Conservation (phyloP, 2,329 filamentous ascomycete genomes). For the Grosmannia serpens region DNA sequence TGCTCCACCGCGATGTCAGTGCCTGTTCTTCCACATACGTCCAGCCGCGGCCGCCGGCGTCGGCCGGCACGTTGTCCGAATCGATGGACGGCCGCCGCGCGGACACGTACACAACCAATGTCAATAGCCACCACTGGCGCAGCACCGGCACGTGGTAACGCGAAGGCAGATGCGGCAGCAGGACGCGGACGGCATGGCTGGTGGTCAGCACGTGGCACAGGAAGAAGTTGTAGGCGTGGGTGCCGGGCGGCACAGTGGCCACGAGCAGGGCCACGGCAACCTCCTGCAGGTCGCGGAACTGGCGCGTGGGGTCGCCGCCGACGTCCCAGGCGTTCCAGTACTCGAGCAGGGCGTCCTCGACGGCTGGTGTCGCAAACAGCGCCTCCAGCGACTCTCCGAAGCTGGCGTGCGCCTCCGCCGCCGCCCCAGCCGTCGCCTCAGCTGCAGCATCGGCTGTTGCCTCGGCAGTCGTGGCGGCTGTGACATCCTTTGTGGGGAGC, state of each 20-base stretch:
- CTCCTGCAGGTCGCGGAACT: slow-evolving; percentile 63
- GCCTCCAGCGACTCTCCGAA: slow-evolving; percentile 38
- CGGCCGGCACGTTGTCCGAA: slow-evolving; percentile 49
- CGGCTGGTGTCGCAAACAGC: slow-evolving; percentile 35
- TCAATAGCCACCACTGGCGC: slow-evolving; percentile 82
- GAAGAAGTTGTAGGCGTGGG: slow-evolving; percentile 70
- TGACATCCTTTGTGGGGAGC: background rate
- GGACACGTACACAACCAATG: slow-evolving; percentile 64
- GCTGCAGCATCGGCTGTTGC: background rate
- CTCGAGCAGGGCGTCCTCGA: slow-evolving; percentile 59
- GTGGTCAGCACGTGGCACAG: slow-evolving; percentile 72
- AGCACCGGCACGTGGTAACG: slow-evolving; percentile 64
- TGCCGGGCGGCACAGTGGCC: slow-evolving; percentile 42
- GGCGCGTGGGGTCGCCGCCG: slow-evolving; percentile 47
- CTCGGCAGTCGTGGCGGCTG: background rate
- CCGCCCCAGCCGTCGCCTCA: slow-evolving; percentile 27
- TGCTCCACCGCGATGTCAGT: slow-evolving; percentile 52
- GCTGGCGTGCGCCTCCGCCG: slow-evolving; percentile 46
- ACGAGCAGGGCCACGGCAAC: slow-evolving; percentile 51
- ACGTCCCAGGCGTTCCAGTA: slow-evolving; percentile 85
- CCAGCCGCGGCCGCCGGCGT: slow-evolving; percentile 62
- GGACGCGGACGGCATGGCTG: slow-evolving; percentile 76
- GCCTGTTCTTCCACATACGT: slow-evolving; percentile 62
- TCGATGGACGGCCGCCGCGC: slow-evolving; percentile 63
- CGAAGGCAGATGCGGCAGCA: slow-evolving; percentile 65